Base-by-base conservation (phyloP, 768 basidiomycete genomes). In the Leccinum rimulosum region DNA sequence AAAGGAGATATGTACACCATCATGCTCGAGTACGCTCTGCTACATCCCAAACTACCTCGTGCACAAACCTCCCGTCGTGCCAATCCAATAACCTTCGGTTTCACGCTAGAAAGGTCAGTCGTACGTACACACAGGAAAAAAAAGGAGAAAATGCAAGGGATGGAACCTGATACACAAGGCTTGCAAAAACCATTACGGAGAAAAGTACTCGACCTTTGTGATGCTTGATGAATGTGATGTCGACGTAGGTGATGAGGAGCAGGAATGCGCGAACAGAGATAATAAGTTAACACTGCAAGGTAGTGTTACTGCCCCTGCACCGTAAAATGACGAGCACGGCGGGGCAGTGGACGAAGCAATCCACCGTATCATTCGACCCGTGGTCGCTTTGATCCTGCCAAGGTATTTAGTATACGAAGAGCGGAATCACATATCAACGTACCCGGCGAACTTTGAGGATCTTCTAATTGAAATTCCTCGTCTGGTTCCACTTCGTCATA, bases 401-500 rank as follows among this genome's bases (percentile, higher is more conserved):
- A 36, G 10, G 35, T 8, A 11, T 58, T 65, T 10, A 33, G 19
- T 6, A 36, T n/a, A 25, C 11, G 12, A 48, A 36, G 10, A 7
- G 17, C 4, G n/a, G 33, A 33, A 19, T 15, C 15, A 17, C 47
- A 30, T 10, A 14, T 25, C 15, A 38, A 61, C 72, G 22, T 57
- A 83, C 84, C 82, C 65, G 84, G 81, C 58, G 83, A 82, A 60
- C 68, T 68, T 30, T 69, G 70, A 59, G 71, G 64, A 38, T 70
- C 70, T 43, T 72, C 74, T 40, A 67, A 72, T 10, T 65, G 67
- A 10, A 70, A 70, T 14, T 76, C 78, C 54, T 80, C 82, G 14
- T 68, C 62, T 45, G 74, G 72, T 25, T 82, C 80, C 58, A 82
- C 77, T 57, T 81, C 81, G 43, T 84, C 79, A 28, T 68, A 61